phyloP scores from a whole-genome alignment of 2,329 filamentous ascomycete species.

The Aphanoascus verrucosus region DNA sequence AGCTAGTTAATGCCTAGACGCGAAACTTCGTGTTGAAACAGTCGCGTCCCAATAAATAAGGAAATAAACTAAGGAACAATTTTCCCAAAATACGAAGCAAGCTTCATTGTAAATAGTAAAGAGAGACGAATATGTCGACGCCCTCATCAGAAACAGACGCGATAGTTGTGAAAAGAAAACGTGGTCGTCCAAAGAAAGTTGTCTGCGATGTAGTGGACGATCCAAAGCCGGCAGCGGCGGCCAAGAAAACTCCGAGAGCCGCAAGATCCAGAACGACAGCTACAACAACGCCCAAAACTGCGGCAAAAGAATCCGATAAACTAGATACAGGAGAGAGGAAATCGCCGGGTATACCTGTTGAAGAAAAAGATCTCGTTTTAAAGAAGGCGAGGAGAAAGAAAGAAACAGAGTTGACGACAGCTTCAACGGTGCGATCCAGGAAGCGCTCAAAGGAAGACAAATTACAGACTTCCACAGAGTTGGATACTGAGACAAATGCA shows the following conservation, averaged over 20 bases:
- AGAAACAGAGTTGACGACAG: neutral
- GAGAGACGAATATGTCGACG: neutral
- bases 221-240: neutral
- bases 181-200: slow-evolving; percentile 7
- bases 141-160: neutral
- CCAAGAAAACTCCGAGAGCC: slow-evolving; percentile 3
- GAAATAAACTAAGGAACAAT: neutral
- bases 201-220: neutral
- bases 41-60: slow-evolving; percentile 4
- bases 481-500: neutral
- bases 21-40: neutral
- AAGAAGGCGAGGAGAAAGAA: neutral
- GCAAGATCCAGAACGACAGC: neutral
- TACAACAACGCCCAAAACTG: neutral
- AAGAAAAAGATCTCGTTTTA: neutral
- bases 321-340: neutral
- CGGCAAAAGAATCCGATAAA: neutral
- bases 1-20: neutral
- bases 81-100: neutral
- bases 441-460: neutral
- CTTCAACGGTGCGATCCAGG: neutral
- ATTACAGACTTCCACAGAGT: neutral
- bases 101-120: neutral
- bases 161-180: slow-evolving; percentile 4
- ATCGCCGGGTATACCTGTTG: too few relatives aligned